These are phyloP conservation scores for Rhodotorula glutinis DNA, from an alignment of 1,284 basidiomycete species.

Conservation along the genomic window DNA sequence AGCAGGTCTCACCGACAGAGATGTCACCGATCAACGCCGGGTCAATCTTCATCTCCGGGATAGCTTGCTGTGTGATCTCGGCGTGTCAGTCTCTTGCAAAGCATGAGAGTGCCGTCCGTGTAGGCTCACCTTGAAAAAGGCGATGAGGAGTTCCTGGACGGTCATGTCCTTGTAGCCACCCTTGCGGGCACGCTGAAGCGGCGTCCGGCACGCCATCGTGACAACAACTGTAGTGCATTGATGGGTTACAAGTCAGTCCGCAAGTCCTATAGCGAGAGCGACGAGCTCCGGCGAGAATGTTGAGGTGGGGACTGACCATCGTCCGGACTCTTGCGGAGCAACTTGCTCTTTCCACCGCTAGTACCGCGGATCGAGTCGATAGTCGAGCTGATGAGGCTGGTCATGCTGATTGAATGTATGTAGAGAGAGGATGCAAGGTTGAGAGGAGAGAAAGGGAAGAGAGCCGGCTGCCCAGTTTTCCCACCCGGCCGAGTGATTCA, in stretches of 20 bases:
- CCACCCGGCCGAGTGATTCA: neutral
- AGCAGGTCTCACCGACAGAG: conserved; percentile 56
- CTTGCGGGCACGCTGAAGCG: conserved; percentile 66
- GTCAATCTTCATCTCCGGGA: conserved; percentile 63
- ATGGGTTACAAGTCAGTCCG: neutral
- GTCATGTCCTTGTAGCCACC: conserved; percentile 71
- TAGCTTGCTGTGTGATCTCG: conserved; percentile 55
- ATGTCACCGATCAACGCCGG: conserved; percentile 72
- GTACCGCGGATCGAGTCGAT: conserved; percentile 33
- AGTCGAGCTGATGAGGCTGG: conserved; percentile 22
- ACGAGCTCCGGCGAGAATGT: neutral
- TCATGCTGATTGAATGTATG: neutral
- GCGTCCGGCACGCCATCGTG: conserved; percentile 70
- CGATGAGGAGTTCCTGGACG: conserved; percentile 69
- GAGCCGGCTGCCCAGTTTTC: neutral
- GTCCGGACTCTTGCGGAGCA: conserved; percentile 38
- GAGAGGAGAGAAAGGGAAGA: too few relatives aligned
- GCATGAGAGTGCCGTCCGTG: conserved; percentile 27
- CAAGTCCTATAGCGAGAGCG: neutral
- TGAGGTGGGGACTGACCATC: conserved; percentile 28
- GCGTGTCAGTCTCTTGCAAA: conserved; percentile 19
- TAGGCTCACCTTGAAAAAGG: conserved; percentile 63
- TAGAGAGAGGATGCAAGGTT: too few relatives aligned
- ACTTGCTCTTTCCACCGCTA: conserved; percentile 24
- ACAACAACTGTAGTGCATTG: conserved; percentile 58